These are phyloP conservation scores for Crithidia brevicula DNA, from an alignment of 208 protist species.

Conservation along the genomic window DNA sequence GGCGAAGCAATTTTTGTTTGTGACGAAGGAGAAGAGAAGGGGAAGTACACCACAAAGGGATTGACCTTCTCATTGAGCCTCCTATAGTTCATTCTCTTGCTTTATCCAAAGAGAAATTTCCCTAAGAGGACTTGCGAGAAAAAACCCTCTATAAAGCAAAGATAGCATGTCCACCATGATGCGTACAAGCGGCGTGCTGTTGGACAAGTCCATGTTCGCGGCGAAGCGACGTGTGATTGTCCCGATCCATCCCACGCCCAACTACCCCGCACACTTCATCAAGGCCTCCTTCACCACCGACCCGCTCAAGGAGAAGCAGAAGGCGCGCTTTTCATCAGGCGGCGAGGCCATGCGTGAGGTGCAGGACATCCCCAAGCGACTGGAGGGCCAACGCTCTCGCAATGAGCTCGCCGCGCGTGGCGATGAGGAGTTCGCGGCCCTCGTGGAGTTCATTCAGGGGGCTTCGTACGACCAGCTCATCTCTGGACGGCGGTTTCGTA, in stretches of 20 bases:
- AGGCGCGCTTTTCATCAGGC: constrained; percentile 85
- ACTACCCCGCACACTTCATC: constrained; percentile 84
- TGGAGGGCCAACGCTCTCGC: constrained; percentile 79
- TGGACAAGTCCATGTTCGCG: constrained; percentile 93
- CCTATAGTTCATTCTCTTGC: no score
- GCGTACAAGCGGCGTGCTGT: constrained; percentile 42
- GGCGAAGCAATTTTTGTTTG: no score
- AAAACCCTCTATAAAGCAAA: no score
- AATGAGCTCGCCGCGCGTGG: constrained; percentile 61
- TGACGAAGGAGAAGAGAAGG: no score
- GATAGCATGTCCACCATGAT: no score
- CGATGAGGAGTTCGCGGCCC: constrained; percentile 83
- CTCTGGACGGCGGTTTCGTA: constrained; percentile 86
- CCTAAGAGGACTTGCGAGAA: no score
- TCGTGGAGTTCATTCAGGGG: constrained; percentile 91
- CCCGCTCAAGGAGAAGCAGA: constrained; percentile 91
- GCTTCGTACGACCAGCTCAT: constrained; percentile 90
- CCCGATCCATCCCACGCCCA: constrained; percentile 85
- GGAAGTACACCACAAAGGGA: no score
- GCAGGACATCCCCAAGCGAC: constrained; percentile 81
- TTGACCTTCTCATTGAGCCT: no score
- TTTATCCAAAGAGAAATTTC: no score
- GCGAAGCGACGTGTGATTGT: constrained; percentile 91
- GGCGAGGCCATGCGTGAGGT: constrained; percentile 90
- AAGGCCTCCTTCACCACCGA: constrained; percentile 89